Evolutionary conservation across 495 filamentous ascomycete species (phyloP).

Genomic region (Trichoderma erinaceum): DNA sequence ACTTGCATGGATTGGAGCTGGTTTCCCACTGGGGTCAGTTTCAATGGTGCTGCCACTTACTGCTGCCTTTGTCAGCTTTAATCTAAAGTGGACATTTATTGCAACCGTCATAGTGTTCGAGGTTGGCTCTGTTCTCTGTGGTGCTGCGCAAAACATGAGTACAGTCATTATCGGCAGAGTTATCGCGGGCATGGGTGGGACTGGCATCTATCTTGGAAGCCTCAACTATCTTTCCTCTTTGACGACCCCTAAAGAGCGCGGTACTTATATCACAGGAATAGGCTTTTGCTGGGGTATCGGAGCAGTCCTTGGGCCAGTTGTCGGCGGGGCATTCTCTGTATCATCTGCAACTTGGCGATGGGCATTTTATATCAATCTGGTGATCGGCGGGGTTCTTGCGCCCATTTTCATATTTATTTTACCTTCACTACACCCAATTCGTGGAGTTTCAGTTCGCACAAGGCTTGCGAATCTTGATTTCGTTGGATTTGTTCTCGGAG

Average conservation of each 20-base stretch:
- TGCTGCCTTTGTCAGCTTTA: not conserved
- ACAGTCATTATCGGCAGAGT: slow-evolving; percentile 44
- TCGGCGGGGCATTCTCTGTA: slow-evolving; percentile 45
- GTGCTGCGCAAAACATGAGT: slow-evolving; percentile 38
- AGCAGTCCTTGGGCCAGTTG: slow-evolving; percentile 26
- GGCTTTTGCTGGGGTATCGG: slow-evolving; percentile 23
- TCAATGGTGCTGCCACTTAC: not conserved
- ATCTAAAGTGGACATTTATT: slow-evolving; percentile 37
- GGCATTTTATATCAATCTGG: slow-evolving; percentile 74
- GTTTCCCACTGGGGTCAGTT: not conserved
- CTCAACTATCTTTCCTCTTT: slow-evolving; percentile 30
- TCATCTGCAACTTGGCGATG: slow-evolving; percentile 36
- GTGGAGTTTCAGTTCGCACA: not conserved
- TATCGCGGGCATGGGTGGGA: slow-evolving; percentile 38
- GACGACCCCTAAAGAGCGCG: slow-evolving; percentile 35
- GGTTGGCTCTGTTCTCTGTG: slow-evolving; percentile 42
- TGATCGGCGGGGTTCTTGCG: slow-evolving; percentile 52
- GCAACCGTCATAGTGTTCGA: slow-evolving; percentile 46
- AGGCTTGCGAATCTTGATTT: too few relatives aligned
- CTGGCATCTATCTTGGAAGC: slow-evolving; percentile 24
- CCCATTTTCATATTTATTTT: slow-evolving; percentile 51
- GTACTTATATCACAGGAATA: slow-evolving; percentile 36
- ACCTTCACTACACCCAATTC: slow-evolving; percentile 27
- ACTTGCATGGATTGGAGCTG: not conserved
- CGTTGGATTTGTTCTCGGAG: not conserved